These are phyloP conservation scores for Porphyridium purpureum DNA, from an alignment of 23 red algal genomes.

Conservation along the genomic window DNA sequence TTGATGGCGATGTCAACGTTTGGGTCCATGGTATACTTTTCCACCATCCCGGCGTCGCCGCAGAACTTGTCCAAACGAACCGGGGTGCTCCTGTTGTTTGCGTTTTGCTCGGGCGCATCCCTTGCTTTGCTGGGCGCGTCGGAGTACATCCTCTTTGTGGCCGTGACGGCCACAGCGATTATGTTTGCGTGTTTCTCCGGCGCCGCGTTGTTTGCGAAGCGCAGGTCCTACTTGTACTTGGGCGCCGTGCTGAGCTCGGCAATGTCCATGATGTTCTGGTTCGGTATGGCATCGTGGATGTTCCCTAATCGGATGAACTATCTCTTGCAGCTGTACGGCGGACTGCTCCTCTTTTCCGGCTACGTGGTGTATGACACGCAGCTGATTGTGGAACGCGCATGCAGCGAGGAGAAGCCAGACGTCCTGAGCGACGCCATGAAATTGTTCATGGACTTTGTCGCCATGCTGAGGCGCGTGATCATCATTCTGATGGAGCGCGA, in stretches of 20 bases:
- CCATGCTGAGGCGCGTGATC: conserved; percentile 58
- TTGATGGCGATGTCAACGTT: neutral
- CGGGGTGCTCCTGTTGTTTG: neutral
- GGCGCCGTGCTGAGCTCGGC: conserved; percentile 24
- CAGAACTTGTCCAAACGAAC: conserved; percentile 1
- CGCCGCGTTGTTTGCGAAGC: conserved; percentile 38
- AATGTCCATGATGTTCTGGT: conserved; percentile 24
- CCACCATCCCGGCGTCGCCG: neutral
- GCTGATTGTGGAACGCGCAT: conserved; percentile 69
- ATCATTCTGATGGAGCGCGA: conserved; percentile 49
- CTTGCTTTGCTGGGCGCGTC: too few relatives aligned
- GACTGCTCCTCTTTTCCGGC: conserved; percentile 72
- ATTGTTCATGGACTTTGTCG: conserved; percentile 78
- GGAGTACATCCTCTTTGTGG: too few relatives aligned
- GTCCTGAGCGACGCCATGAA: conserved; percentile 40
- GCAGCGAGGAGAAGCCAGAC: conserved; percentile 38
- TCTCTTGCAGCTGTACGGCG: conserved; percentile 35
- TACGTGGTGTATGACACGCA: conserved; percentile 93
- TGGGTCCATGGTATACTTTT: too few relatives aligned
- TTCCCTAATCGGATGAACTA: conserved; percentile 1
- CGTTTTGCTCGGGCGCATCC: too few relatives aligned
- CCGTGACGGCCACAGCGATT: too few relatives aligned
- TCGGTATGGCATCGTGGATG: conserved; percentile 17
- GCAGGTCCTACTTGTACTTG: conserved; percentile 59
- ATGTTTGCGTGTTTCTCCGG: conserved; percentile 59